A percentile compares a stretch with the other conserved stretches of the same genome.
Evolutionary conservation across 2,329 filamentous ascomycete species (phyloP).

Genomic region (Colletotrichum agaves): DNA sequence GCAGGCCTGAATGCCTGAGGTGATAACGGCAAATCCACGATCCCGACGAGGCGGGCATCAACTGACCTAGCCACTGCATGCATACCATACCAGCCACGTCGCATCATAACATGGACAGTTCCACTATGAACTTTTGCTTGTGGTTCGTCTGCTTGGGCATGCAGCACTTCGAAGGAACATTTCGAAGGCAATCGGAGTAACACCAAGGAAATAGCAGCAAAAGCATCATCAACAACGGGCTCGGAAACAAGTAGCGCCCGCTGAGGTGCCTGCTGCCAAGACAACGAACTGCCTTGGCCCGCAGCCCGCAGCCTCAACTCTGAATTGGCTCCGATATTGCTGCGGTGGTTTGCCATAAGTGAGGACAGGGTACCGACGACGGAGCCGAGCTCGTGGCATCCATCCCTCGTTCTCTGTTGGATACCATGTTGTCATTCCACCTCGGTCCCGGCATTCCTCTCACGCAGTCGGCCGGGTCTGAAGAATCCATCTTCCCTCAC

Average conservation of each 20-base stretch:
- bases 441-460: slow-evolving; percentile 2
- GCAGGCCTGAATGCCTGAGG: neutral
- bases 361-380: slow-evolving; percentile 3
- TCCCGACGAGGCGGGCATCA: neutral
- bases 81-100: neutral
- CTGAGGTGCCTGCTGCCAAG: neutral
- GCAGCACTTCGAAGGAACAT: no score
- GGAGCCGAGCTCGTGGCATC: neutral
- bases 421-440: neutral
- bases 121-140: no score
- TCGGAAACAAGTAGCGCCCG: no score
- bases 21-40: neutral
- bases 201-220: no score
- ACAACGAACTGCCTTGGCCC: neutral
- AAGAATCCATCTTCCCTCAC: neutral
- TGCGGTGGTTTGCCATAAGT: neutral
- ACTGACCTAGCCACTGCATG: no score
- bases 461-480: neutral
- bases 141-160: no score
- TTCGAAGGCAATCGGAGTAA: no score
- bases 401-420: neutral
- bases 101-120: no score
- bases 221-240: no score
- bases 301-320: neutral
- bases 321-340: neutral